These are phyloP conservation scores for Phyllosticta citribraziliensis DNA, from an alignment of 2,329 filamentous ascomycete species.

Conservation along the genomic window DNA sequence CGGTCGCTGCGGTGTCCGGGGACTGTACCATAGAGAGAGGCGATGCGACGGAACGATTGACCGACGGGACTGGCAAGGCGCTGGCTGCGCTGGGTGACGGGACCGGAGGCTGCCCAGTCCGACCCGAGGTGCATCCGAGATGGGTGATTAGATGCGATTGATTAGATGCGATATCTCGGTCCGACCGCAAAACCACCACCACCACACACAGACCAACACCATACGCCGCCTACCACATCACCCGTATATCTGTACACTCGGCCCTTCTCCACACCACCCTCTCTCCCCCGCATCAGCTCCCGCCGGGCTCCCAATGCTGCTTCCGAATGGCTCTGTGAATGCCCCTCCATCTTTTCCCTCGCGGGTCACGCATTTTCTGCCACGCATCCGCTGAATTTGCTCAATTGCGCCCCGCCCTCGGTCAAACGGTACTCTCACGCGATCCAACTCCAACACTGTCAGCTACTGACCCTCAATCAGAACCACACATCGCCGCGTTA, in stretches of 20 bases:
- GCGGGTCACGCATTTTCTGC: neutral
- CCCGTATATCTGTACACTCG: neutral
- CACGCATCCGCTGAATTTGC: neutral
- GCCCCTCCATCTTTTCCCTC: neutral
- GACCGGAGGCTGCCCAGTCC: no score
- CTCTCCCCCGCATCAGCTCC: neutral
- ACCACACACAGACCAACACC: no score
- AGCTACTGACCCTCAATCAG: neutral
- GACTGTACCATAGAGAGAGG: no score
- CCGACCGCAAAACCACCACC: no score
- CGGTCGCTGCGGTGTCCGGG: neutral
- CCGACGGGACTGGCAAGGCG: no score
- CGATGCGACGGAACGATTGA: no score
- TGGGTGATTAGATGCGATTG: no score
- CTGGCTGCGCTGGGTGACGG: no score
- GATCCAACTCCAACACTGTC: neutral
- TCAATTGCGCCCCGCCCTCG: neutral
- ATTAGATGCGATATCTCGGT: no score
- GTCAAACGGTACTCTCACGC: neutral
- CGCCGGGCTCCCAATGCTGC: neutral
- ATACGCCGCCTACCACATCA: neutral
- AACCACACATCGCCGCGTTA: neutral
- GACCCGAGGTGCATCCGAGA: no score
- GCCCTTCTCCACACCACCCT: neutral
- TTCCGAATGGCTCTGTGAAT: neutral